A percentile compares a stretch with the other conserved stretches of the same genome.
phyloP scores from a whole-genome alignment of 257 asterid genomes.

The Gentiana macrophylla region DNA sequence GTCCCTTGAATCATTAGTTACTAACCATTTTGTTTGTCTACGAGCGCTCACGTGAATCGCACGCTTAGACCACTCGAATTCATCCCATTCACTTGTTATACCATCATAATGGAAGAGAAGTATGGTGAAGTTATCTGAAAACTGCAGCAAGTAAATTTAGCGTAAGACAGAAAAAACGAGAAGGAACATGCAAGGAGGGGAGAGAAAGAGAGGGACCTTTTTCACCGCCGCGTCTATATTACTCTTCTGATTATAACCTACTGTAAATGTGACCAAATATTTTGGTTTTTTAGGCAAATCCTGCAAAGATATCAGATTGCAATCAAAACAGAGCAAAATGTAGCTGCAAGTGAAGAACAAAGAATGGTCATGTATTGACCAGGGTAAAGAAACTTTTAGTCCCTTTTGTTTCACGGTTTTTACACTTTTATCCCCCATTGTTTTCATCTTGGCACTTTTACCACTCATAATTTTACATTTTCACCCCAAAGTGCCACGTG shows the following conservation, averaged over 20 bases:
- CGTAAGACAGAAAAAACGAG: not conserved
- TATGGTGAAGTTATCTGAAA: conserved; percentile 34
- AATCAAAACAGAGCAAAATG: too few species aligned
- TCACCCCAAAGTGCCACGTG: too few species aligned
- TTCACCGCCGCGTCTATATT: conserved; percentile 43
- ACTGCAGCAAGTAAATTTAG: conserved; percentile 17
- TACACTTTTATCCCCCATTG: too few species aligned
- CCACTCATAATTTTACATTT: too few species aligned
- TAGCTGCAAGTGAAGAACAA: too few species aligned
- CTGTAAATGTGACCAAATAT: conserved; percentile 43
- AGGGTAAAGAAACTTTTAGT: too few species aligned
- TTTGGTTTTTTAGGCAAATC: conserved; percentile 33
- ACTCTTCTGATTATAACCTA: conserved; percentile 33
- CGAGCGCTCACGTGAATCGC: conserved; percentile 27
- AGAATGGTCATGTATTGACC: too few species aligned
- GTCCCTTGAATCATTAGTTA: not conserved
- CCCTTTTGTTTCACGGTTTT: too few species aligned
- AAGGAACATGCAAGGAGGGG: not conserved
- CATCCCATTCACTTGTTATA: conserved; percentile 29
- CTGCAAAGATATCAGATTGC: conserved; percentile 13
- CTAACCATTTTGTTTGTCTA: conserved; percentile 30
- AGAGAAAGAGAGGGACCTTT: conserved; percentile 22
- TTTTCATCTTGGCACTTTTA: too few species aligned
- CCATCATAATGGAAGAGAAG: conserved; percentile 33
- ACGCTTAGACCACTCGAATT: conserved; percentile 30